These are phyloP conservation scores for Hyaloscypha variabilis DNA, from an alignment of 495 filamentous ascomycete species.

Conservation along the genomic window DNA sequence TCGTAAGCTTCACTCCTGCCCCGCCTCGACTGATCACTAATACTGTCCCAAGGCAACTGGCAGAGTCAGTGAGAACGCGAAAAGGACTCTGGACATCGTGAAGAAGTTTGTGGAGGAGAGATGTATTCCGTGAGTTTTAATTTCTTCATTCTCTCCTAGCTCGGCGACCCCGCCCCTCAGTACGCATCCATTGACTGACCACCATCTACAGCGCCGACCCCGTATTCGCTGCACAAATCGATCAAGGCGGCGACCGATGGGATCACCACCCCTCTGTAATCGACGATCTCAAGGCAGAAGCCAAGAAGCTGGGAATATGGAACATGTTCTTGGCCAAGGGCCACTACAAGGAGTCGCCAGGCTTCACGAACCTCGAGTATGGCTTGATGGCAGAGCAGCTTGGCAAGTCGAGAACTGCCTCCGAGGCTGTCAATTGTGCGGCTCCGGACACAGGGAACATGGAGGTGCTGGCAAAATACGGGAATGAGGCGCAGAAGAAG, in stretches of 20 bases:
- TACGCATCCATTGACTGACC: slow-evolving; percentile 15
- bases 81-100: slow-evolving; percentile 68
- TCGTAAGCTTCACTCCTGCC: slow-evolving; percentile 51
- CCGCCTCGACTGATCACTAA: slow-evolving; percentile 31
- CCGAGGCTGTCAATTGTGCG: slow-evolving; percentile 88
- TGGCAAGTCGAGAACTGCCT: slow-evolving; percentile 76
- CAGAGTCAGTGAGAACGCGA: slow-evolving; percentile 79
- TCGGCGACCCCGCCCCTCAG: neutral
- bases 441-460: slow-evolving; percentile 95
- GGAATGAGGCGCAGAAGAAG: slow-evolving; percentile 85
- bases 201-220: slow-evolving; percentile 58
- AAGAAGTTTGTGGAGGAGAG: slow-evolving; percentile 97
- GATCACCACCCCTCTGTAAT: slow-evolving; percentile 76
- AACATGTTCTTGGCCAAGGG: slow-evolving; percentile 96
- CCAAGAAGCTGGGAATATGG: slow-evolving; percentile 86
- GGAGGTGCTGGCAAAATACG: slow-evolving; percentile 94
- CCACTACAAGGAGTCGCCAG: slow-evolving; percentile 92
- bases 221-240: slow-evolving; percentile 77
- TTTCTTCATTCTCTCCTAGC: neutral
- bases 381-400: slow-evolving; percentile 91
- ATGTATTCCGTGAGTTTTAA: slow-evolving; percentile 69
- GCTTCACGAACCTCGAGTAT: slow-evolving; percentile 89
- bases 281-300: slow-evolving; percentile 86
- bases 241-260: slow-evolving; percentile 70
- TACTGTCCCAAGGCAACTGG: slow-evolving; percentile 45